Conservation (phyloP, 2,329 filamentous ascomycete species). For the Tricladium varicosporioides region DNA sequence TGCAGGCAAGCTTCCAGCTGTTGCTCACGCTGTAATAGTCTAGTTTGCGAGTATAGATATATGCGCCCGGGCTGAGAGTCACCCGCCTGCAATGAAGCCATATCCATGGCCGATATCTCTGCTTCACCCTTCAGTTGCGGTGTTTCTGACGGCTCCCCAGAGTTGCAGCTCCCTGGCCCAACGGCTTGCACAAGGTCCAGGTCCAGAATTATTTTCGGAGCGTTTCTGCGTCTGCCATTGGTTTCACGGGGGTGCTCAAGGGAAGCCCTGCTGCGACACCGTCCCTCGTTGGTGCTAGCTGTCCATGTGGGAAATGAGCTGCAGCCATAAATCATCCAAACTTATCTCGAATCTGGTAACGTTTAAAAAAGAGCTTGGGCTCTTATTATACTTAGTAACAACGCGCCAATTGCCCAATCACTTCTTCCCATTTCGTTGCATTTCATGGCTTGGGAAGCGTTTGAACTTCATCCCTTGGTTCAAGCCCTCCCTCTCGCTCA, state of each 20-base stretch:
- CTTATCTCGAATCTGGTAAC: constrained; percentile 10
- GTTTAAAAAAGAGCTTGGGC: constrained; percentile 1
- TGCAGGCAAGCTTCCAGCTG: too few relatives aligned
- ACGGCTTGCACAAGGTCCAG: not conserved
- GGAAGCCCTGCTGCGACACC: not conserved
- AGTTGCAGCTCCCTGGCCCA: not conserved
- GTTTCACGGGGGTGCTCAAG: constrained; percentile 1
- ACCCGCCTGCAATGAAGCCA: not conserved
- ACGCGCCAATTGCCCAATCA: constrained; percentile 17
- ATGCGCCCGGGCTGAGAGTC: not conserved
- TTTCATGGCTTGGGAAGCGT: not conserved
- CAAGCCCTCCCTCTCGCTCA: not conserved
- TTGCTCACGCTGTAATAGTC: too few relatives aligned
- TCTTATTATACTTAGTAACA: constrained; percentile 7
- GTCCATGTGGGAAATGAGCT: constrained; percentile 18
- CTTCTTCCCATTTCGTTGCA: not conserved
- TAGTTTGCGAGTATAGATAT: too few relatives aligned
- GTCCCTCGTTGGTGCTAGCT: constrained; percentile 11
- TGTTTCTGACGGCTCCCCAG: not conserved
- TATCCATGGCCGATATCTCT: not conserved
- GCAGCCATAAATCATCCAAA: constrained; percentile 14
- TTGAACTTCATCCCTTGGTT: not conserved
- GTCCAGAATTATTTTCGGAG: constrained; percentile 1
- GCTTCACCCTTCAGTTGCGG: not conserved
- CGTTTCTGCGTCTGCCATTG: constrained; percentile 5